Percentiles rank a stretch among this genome's conserved stretches.
Conservation (phyloP, 306 rosid species). For the Malus fusca region DNA sequence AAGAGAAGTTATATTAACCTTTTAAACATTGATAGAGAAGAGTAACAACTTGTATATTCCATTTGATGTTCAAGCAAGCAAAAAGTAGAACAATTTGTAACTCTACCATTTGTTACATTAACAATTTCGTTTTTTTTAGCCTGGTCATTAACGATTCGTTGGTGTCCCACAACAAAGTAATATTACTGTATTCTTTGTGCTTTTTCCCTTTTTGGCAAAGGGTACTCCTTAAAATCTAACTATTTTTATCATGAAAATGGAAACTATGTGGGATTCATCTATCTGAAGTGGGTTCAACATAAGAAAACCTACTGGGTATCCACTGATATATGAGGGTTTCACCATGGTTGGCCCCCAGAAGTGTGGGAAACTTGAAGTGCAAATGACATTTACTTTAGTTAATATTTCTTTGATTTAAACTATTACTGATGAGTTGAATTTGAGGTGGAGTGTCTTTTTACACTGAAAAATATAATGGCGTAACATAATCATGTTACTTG, state of each 20-base stretch:
- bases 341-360: neutral
- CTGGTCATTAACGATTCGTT: neutral
- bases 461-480: no score
- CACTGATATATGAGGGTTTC: neutral
- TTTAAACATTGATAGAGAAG: no score
- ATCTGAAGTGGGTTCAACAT: neutral
- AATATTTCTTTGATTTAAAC: neutral
- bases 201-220: neutral
- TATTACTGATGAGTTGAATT: neutral
- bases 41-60: no score
- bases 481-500: neutral
- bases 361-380: neutral
- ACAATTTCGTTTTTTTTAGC: neutral
- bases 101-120: neutral
- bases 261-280: neutral
- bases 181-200: neutral
- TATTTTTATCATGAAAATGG: neutral
- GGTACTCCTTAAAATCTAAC: neutral
- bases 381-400: neutral
- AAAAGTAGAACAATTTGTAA: neutral
- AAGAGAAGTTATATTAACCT: no score
- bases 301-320: neutral
- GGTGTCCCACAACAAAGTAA: neutral
- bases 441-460: no score
- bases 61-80: neutral